Evolutionary conservation across 2,329 filamentous ascomycete genomes (phyloP).

Genomic region (Sclerotinia trifoliorum): DNA sequence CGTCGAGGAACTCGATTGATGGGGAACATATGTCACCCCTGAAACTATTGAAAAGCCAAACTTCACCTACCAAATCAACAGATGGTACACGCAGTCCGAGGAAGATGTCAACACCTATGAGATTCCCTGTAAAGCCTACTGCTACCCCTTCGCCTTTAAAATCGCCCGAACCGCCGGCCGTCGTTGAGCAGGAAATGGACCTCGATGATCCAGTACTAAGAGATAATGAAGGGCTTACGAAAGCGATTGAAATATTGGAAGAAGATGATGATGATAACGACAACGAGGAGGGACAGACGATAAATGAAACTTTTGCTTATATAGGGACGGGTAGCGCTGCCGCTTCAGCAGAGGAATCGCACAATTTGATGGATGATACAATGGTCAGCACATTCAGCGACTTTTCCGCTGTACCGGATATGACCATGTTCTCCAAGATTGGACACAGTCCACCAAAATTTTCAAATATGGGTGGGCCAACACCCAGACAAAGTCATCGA

Average conservation of each 20-base stretch:
- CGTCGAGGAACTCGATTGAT: constrained; percentile 33
- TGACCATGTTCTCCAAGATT: constrained; percentile 78
- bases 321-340: constrained; percentile 40
- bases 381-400: constrained; percentile 59
- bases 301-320: constrained; percentile 36
- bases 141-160: constrained; percentile 40
- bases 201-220: constrained; percentile 52
- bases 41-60: constrained; percentile 38
- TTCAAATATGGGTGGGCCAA: constrained; percentile 44
- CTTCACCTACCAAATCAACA: constrained; percentile 30
- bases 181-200: constrained; percentile 31
- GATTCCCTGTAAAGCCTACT: constrained; percentile 59
- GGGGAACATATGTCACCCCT: constrained; percentile 33
- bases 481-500: constrained; percentile 33
- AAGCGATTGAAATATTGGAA: constrained; percentile 62
- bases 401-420: constrained; percentile 85
- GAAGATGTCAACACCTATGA: constrained; percentile 51
- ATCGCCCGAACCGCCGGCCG: constrained; percentile 26
- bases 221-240: constrained; percentile 56
- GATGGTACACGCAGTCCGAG: constrained; percentile 44
- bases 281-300: constrained; percentile 32
- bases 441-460: constrained; percentile 62
- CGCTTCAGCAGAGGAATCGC: constrained; percentile 21
- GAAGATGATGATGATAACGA: constrained; percentile 44
- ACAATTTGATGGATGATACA: constrained; percentile 40